Percentiles rank a stretch among this genome's conserved stretches.
Evolutionary conservation across 2,329 filamentous ascomycete species (phyloP).

Genomic region (Cercospora janseana): DNA sequence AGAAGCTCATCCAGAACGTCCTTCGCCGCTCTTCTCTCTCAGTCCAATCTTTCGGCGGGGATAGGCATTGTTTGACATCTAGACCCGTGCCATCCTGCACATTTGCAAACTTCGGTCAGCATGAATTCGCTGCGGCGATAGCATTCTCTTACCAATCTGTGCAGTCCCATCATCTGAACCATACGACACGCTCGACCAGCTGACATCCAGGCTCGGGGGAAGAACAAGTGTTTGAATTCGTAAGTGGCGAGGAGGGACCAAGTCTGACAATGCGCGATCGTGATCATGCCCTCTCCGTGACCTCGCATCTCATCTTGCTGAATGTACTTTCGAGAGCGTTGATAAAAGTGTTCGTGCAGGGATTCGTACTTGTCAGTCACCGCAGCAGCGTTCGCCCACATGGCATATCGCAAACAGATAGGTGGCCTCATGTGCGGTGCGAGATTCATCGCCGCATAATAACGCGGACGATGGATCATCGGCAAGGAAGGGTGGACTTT

Average conservation of each 20-base stretch:
- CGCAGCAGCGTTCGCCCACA: conserved; percentile 92
- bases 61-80: conserved; percentile 89
- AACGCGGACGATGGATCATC: conserved; percentile 86
- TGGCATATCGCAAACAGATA: conserved; percentile 84
- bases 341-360: conserved; percentile 85
- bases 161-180: conserved; percentile 87
- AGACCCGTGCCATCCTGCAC: conserved; percentile 68
- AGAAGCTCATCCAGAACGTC: conserved; percentile 94
- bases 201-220: conserved; percentile 92
- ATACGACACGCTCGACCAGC: conserved; percentile 78
- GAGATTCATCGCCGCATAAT: conserved; percentile 83
- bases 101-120: background rate
- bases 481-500: conserved; percentile 83
- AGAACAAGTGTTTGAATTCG: conserved; percentile 98
- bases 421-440: conserved; percentile 83
- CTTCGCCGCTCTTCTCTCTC: conserved; percentile 86
- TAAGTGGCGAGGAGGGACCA: conserved; percentile 78
- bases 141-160: conserved; percentile 58
- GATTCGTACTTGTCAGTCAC: conserved; percentile 76
- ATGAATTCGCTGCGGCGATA: too few species aligned
- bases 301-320: conserved; percentile 89
- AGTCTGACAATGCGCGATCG: conserved; percentile 79
- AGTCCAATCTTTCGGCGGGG: conserved; percentile 86
- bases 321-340: conserved; percentile 82
- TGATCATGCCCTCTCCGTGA: conserved; percentile 85